phyloP scores from a whole-genome alignment of 2,329 filamentous ascomycete genomes.

The Microcyclospora tardicrescens region DNA sequence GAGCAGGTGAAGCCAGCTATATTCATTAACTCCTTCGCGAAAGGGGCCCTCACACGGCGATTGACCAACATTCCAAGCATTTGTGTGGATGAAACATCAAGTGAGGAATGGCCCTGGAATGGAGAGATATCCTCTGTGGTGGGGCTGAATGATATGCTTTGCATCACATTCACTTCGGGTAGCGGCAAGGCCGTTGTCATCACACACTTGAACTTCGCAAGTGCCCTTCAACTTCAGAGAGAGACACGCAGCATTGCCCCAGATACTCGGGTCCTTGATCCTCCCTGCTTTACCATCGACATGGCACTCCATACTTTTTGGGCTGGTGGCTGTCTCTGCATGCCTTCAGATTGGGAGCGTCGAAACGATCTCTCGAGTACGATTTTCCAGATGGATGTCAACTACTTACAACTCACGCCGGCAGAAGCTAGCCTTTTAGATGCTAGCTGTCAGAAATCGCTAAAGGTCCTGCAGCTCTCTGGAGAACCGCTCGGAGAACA shows the following conservation, averaged over 20 bases:
- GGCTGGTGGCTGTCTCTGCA: neutral
- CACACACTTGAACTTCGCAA: neutral
- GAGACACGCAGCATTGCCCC: neutral
- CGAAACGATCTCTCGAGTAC: neutral
- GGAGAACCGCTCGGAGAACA: too few species aligned
- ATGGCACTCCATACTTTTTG: neutral
- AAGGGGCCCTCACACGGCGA: neutral
- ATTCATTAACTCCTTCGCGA: neutral
- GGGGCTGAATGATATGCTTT: neutral
- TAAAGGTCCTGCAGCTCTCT: neutral
- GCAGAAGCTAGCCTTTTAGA: neutral
- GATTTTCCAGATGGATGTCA: neutral
- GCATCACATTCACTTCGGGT: neutral
- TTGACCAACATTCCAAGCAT: neutral
- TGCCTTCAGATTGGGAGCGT: neutral
- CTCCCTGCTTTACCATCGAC: neutral
- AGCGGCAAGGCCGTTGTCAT: neutral
- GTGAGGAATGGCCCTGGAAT: neutral
- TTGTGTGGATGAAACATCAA: too few species aligned
- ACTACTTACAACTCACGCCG: neutral
- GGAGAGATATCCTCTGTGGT: neutral
- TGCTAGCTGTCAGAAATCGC: neutral
- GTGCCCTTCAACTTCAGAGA: neutral
- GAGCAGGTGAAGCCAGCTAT: neutral
- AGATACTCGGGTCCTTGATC: neutral